phyloP scores from a whole-genome alignment of 78 protist species.

The Neovahlkampfia damariscottae region DNA sequence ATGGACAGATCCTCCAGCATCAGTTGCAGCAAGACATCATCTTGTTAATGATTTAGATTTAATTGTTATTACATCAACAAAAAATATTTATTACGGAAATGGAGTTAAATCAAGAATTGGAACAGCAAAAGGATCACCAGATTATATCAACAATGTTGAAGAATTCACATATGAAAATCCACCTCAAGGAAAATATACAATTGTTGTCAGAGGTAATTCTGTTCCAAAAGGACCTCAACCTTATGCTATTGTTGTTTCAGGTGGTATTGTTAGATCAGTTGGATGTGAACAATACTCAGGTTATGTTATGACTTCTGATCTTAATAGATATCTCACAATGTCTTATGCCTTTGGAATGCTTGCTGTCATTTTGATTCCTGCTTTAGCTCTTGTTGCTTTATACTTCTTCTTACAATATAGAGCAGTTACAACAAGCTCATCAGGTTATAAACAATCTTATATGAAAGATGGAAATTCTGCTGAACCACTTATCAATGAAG shows the following conservation, averaged over 20 bases:
- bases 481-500: too few species aligned
- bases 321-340: background rate
- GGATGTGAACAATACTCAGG: background rate
- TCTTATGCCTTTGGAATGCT: background rate
- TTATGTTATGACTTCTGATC: background rate
- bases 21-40: background rate
- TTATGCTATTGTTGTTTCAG: background rate
- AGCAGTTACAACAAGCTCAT: background rate
- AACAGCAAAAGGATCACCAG: background rate
- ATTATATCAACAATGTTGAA: background rate
- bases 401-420: background rate
- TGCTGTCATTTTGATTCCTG: background rate
- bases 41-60: slow-evolving; percentile 22
- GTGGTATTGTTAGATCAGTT: background rate
- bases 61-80: background rate
- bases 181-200: background rate
- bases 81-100: background rate
- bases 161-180: background rate
- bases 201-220: background rate
- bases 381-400: background rate
- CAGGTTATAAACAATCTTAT: background rate
- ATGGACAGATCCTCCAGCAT: slow-evolving; percentile 20
- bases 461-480: too few species aligned
- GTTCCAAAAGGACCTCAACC: slow-evolving; percentile 1
- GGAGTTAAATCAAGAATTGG: background rate